Evolutionary conservation across 2,329 filamentous ascomycete genomes (phyloP).

Genomic region (Grosmannia huntii): DNA sequence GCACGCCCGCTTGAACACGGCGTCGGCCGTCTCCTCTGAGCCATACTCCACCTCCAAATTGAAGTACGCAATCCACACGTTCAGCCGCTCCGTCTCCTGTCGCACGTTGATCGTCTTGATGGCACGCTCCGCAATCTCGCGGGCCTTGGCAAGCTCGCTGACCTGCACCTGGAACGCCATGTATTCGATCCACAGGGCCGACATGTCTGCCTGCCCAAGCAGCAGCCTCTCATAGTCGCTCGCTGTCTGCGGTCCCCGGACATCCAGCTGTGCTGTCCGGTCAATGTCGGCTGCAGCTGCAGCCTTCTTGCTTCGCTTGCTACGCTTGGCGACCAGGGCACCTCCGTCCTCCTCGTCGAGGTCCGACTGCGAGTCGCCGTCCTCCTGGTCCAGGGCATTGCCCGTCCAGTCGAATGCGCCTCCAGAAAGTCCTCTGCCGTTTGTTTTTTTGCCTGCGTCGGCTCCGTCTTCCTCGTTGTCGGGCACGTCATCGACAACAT

Average conservation of each 20-base stretch:
- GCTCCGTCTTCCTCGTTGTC: constrained; percentile 3
- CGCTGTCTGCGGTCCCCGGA: constrained; percentile 74
- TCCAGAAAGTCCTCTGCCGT: constrained; percentile 41
- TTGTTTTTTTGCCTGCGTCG: constrained; percentile 28
- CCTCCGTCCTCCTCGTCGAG: constrained; percentile 13
- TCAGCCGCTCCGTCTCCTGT: constrained; percentile 84
- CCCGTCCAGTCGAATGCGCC: constrained; percentile 84
- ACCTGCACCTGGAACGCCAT: constrained; percentile 98
- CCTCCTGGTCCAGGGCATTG: constrained; percentile 44
- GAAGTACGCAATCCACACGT: constrained; percentile 87
- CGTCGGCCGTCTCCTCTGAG: constrained; percentile 67
- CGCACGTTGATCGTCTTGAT: constrained; percentile 82
- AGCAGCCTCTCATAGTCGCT: constrained; percentile 91
- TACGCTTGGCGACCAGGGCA: constrained; percentile 25
- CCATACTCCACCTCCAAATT: constrained; percentile 91
- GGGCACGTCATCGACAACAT: constrained; percentile 14
- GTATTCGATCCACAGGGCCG: constrained; percentile 86
- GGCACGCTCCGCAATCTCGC: constrained; percentile 81
- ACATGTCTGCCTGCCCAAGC: constrained; percentile 86
- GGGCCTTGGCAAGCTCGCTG: constrained; percentile 76
- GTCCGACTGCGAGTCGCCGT: constrained; percentile 39
- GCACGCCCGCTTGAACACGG: constrained; percentile 82
- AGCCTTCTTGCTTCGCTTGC: constrained; percentile 58
- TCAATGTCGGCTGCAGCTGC: constrained; percentile 67
- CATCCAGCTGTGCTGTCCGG: constrained; percentile 81